Base-by-base conservation (phyloP, 164 flowering plant genomes). In the Dillenia suffruticosa region DNA sequence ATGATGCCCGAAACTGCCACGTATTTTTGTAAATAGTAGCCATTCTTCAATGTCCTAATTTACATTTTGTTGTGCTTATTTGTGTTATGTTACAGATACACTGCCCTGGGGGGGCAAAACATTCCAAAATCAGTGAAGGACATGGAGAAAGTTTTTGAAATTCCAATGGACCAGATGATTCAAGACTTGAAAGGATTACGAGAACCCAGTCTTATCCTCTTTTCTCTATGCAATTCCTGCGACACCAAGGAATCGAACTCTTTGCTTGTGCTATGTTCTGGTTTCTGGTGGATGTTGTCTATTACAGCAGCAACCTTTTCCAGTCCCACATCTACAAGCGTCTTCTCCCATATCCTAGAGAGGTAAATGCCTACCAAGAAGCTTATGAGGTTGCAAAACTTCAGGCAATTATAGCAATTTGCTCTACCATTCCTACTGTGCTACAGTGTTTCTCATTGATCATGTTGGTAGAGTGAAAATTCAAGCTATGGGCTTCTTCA, bases 1-100 rank as follows among this genome's bases (percentile, higher is more conserved):
- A 56, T 67, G 74, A 81, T 79, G 85, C 85, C 84, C 0, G 85
- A 81, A 68, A 76, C 85, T 24, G 78, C 85, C 57, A 66, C 82
- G 82, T 81, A 49, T 24, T 12, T 49, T 49, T 14, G 13, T 49
- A 11, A 14, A 49, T 49, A 8, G 51, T 49, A 2, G 12, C 10
- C 51, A 14, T 49, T 49, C 51, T 49, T 49, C 12, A 49, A 1
- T 49, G 51, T 12, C 12, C 13, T 11, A 49, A 14, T 49, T 49
- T 11, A 49, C 51, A 49, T 49, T 49, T 2, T 8, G n/a, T 49
- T 12, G 51, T 49, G n/a, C 10, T 49, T 26, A 26, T 5, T 26
- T 26, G 32, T 26, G 32, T 26, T 26, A 26, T 14, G 51, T 11
- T 10, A 56, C 60, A 82, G 83, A 54, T 79, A 71, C 59, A 79